Evolutionary conservation across 805 yeast species (phyloP).

Genomic region (Blastobotrys parvus): DNA sequence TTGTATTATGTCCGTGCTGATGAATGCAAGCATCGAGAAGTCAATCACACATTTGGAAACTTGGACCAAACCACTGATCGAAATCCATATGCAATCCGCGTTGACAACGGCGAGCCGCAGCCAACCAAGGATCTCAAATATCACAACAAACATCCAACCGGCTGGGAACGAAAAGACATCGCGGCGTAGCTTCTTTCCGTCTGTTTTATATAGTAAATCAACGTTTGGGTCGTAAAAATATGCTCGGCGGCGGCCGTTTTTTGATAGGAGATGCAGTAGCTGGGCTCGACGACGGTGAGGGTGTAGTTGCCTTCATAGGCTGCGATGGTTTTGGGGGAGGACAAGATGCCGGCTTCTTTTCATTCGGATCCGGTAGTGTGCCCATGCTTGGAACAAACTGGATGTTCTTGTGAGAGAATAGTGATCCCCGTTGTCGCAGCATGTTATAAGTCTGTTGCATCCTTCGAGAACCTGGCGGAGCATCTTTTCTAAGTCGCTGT

Average conservation of each 20-base stretch:
- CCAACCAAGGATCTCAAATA: conserved; percentile 27
- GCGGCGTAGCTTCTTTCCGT: conserved; percentile 13
- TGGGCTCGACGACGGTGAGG: background rate
- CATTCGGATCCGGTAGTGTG: background rate
- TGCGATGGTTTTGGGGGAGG: background rate
- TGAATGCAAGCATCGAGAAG: conserved; percentile 73
- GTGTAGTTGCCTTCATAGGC: background rate
- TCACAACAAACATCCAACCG: conserved; percentile 21
- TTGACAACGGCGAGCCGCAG: conserved; percentile 28
- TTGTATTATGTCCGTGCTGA: conserved; percentile 60
- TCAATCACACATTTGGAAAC: conserved; percentile 68
- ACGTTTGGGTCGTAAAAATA: background rate
- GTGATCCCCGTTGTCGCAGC: conserved; percentile 15
- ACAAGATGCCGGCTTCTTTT: background rate
- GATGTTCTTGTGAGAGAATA: conserved; percentile 15
- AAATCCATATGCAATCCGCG: conserved; percentile 55
- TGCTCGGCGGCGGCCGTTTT: background rate
- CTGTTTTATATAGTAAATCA: background rate
- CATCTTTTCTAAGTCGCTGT: conserved; percentile 3
- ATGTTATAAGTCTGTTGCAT: conserved; percentile 14
- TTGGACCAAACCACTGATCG: conserved; percentile 45
- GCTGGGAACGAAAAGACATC: conserved; percentile 31
- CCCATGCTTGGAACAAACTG: conserved; percentile 9
- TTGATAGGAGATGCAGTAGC: background rate
- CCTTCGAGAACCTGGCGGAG: conserved; percentile 15